Evolutionary conservation across 1,284 basidiomycete species (phyloP), one percentile per base, ranked within the genome.

Genomic region (Afroboletus lepidellus): DNA sequence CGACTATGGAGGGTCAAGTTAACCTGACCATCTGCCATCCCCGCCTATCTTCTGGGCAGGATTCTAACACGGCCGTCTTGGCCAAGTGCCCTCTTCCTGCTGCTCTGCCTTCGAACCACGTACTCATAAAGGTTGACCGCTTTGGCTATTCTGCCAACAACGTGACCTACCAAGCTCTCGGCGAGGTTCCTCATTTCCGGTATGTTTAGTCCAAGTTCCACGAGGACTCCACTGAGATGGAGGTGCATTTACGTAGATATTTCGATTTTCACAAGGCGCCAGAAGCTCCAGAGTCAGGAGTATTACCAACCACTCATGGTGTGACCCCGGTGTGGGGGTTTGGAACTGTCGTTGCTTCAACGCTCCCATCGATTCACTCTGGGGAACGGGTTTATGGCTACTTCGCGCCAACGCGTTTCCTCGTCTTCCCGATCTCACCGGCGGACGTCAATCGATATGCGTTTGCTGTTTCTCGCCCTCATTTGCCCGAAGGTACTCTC

Each of bases 111-210:
- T 50, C 63, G n/a, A 74, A 80, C 62, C 76, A 82, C 54, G 71
- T 85, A 30, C 62, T 85, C 25, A 72, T 86, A 51, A 72, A 72
- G 46, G 77, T 86, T 5, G 81, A 85, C 50, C 75, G 77, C 16
- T 85, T 85, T 60, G 83, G 83, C 2, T 86, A 80, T 63, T 83
- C 82, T 20, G 75, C 83, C 33, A 86, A 86, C 62, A 86, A 86
- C 59, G 51, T 82, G 8, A 80, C 81, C 16, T 82, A 82, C 57
- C 78, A 82, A 60, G 72, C 74, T 7, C 70, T 86, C 6, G 84
- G 84, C 21, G 83, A 85, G 55, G 75, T 77, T 49, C 74, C 83
- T 9, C 80, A 83, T 60, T 85, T 84, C 54, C 71, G 78, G 83
- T 83, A 48, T 33, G 72, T 58, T 30, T 9, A 13, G 48, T 20